phyloP scores from a whole-genome alignment of 1,284 basidiomycete species.

The Ceratobasidium sp. region DNA sequence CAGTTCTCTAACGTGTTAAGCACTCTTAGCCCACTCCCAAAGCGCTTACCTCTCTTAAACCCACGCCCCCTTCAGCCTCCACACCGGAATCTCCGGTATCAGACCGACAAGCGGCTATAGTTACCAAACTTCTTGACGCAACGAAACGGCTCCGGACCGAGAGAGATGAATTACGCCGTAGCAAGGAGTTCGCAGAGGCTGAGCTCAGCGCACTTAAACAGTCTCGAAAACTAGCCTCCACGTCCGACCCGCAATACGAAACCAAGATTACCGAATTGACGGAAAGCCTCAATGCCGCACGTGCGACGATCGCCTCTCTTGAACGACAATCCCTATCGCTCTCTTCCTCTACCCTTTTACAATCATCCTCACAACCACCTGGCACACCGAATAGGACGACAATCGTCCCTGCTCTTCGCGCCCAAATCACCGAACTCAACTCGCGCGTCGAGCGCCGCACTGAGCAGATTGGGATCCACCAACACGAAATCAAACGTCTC shows the following conservation, averaged over 20 bases:
- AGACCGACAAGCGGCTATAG: constrained; percentile 37
- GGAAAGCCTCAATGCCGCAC: constrained; percentile 34
- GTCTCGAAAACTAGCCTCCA: background rate
- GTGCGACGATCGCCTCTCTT: constrained; percentile 26
- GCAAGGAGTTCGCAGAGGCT: constrained; percentile 23
- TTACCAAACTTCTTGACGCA: constrained; percentile 34
- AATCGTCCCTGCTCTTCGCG: constrained; percentile 39
- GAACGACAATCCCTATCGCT: constrained; percentile 21
- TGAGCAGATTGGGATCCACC: constrained; percentile 50
- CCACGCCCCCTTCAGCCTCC: background rate
- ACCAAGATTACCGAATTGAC: constrained; percentile 30
- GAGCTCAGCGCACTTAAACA: constrained; percentile 10
- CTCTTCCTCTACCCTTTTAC: background rate
- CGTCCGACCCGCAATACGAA: background rate
- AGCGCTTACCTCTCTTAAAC: constrained; percentile 23
- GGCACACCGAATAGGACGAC: constrained; percentile 30
- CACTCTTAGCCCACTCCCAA: constrained; percentile 15
- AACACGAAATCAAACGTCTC: constrained; percentile 49
- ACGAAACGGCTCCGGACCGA: constrained; percentile 32
- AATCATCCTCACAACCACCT: constrained; percentile 26
- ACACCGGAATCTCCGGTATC: constrained; percentile 39
- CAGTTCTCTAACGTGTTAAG: background rate
- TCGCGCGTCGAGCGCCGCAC: constrained; percentile 48
- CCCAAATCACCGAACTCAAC: constrained; percentile 47
- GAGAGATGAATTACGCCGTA: constrained; percentile 15